These are phyloP conservation scores for Gomphus sp. DNA, from an alignment of 1,284 basidiomycete genomes.

Conservation along the genomic window DNA sequence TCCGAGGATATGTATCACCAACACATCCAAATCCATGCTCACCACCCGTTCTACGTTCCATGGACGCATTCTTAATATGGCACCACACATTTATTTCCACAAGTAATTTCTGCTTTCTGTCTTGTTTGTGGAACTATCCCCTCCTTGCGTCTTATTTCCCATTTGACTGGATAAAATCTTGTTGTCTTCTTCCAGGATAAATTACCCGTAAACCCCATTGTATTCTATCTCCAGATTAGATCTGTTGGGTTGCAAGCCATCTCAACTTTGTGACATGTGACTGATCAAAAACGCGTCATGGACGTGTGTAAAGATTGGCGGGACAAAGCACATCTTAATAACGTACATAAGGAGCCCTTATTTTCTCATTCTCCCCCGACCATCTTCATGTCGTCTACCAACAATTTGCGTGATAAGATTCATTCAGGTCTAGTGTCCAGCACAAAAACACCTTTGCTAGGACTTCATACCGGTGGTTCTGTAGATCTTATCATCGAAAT, in stretches of 20 bases:
- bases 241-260: slow-evolving; percentile 4
- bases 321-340: neutral
- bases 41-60: neutral
- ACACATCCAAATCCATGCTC: slow-evolving; percentile 2
- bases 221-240: slow-evolving; percentile 11
- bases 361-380: neutral
- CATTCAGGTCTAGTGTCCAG: slow-evolving; percentile 1
- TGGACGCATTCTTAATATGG: slow-evolving; percentile 1
- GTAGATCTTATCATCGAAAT: slow-evolving; percentile 70
- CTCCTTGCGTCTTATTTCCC: slow-evolving; percentile 3
- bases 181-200: slow-evolving; percentile 7
- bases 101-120: neutral
- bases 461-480: neutral
- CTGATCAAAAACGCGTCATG: neutral
- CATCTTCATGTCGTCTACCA: neutral
- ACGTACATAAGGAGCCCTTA: neutral
- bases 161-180: slow-evolving; percentile 2
- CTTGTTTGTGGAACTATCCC: slow-evolving; percentile 4
- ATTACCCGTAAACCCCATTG: slow-evolving; percentile 4
- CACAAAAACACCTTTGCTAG: neutral
- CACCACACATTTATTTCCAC: slow-evolving; percentile 1
- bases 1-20: slow-evolving; percentile 5
- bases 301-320: neutral
- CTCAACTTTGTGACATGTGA: neutral
- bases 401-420: slow-evolving; percentile 5